phyloP scores from a whole-genome alignment of 2,329 filamentous ascomycete species.

The Nannizziopsis arthrosporioides region DNA sequence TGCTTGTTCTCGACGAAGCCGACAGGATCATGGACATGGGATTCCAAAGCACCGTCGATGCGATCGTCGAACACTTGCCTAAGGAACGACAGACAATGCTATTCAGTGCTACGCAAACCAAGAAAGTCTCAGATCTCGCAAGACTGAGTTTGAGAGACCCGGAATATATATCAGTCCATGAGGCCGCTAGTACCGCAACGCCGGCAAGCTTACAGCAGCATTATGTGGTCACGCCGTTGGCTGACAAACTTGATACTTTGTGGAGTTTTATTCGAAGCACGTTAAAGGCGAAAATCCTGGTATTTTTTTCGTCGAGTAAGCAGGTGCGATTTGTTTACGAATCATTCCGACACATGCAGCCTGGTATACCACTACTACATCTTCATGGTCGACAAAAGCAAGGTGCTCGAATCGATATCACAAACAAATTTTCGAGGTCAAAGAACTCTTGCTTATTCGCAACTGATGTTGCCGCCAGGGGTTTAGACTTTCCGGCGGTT shows the following conservation, averaged over 20 bases:
- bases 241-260: slow-evolving; percentile 81
- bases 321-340: slow-evolving; percentile 96
- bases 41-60: slow-evolving; percentile 81
- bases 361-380: slow-evolving; percentile 84
- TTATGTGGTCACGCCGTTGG: slow-evolving; percentile 73
- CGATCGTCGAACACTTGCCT: slow-evolving; percentile 82
- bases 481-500: slow-evolving; percentile 89
- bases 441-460: slow-evolving; percentile 84
- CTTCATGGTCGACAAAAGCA: slow-evolving; percentile 92
- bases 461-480: slow-evolving; percentile 87
- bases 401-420: slow-evolving; percentile 74
- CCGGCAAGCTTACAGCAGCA: slow-evolving; percentile 78
- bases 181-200: slow-evolving; percentile 66
- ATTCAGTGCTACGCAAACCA: slow-evolving; percentile 93
- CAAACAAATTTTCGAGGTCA: slow-evolving; percentile 65
- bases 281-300: slow-evolving; percentile 85
- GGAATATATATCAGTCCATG: slow-evolving; percentile 90
- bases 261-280: slow-evolving; percentile 88
- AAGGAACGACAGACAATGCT: slow-evolving; percentile 78
- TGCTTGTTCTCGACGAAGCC: slow-evolving; percentile 88
- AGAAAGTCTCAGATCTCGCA: slow-evolving; percentile 82
- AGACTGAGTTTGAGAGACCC: slow-evolving; percentile 78
- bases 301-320: slow-evolving; percentile 90
- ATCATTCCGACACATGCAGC: slow-evolving; percentile 81
- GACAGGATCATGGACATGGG: slow-evolving; percentile 98